Evolutionary conservation across 495 filamentous ascomycete species (phyloP).

Genomic region (Penicillium taxi): DNA sequence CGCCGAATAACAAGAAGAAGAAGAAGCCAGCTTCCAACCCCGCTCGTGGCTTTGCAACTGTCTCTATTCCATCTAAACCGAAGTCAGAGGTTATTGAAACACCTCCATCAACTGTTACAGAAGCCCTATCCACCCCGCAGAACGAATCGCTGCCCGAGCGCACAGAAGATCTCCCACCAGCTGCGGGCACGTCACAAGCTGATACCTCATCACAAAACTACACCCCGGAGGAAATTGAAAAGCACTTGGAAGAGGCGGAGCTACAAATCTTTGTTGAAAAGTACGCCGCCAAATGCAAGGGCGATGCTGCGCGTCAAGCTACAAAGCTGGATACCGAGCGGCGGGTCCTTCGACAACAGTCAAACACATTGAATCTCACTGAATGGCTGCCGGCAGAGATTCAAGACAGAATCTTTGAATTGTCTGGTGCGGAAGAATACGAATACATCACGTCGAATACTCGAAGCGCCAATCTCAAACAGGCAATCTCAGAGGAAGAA

Average conservation of each 20-base stretch:
- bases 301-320: slow-evolving; percentile 59
- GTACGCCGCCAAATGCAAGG: slow-evolving; percentile 58
- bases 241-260: slow-evolving; percentile 70
- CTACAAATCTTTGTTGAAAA: slow-evolving; percentile 80
- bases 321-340: slow-evolving; percentile 69
- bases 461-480: slow-evolving; percentile 22
- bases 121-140: slow-evolving; percentile 34
- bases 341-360: slow-evolving; percentile 65
- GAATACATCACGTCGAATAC: slow-evolving; percentile 25
- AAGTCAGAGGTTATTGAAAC: slow-evolving; percentile 28
- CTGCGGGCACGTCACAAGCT: slow-evolving; percentile 11
- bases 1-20: slow-evolving; percentile 73
- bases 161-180: slow-evolving; percentile 14
- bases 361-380: slow-evolving; percentile 55
- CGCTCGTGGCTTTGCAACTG: slow-evolving; percentile 85
- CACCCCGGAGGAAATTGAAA: slow-evolving; percentile 77
- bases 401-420: slow-evolving; percentile 62
- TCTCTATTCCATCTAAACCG: slow-evolving; percentile 74
- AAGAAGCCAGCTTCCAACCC: slow-evolving; percentile 80
- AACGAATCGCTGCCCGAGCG: slow-evolving; percentile 31
- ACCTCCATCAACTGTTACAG: slow-evolving; percentile 23
- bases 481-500: slow-evolving; percentile 55
- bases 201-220: slow-evolving; percentile 42
- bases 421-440: slow-evolving; percentile 40
- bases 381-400: slow-evolving; percentile 76